Evolutionary conservation across 805 yeast species (phyloP), one percentile per base, ranked within the genome.

Genomic region (Cyberlindnera veronae): DNA sequence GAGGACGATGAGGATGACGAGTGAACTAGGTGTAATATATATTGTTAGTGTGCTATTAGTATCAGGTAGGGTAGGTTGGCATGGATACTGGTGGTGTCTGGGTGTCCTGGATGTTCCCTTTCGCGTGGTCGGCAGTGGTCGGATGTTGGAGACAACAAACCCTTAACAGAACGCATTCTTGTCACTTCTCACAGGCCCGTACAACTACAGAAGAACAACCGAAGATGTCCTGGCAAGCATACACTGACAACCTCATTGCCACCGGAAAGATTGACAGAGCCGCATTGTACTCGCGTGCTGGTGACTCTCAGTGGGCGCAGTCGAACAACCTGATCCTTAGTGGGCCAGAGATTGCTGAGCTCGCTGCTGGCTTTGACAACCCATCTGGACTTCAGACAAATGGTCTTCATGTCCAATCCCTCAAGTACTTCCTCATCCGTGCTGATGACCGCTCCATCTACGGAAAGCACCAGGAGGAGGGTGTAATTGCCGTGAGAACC

Each of bases 391-490:
- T 93, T 54, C 96, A 87, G 67, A 77, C 93, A 32, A 77, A 74
- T 52, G 99, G 99, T 6, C 74, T 93, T 54, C 95, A 86, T 60
- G 71, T 86, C 42, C 84, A 81, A 59, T 87, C 89, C 39, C 81
- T 79, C 57, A 93, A 93, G 66, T 90, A 90, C 71, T 86, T 91
- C 63, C 69, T 88, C 51, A 74, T 93, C 55, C 81, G 80, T 56
- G 95, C 96, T 12, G 97, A 91, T 59, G 91, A 82, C 36, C 80
- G 97, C 67, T 84, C 95, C 44, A 85, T 93, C 54, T 91, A 93
- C 63, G 98, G 96, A 50, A 91, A 91, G 65, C 79, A 77, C 55
- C 95, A 84, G 36, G 89, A 83, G 46, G 85, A 83, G 55, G 99
- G 99, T 55, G 74, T 91, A 40, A 68, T 93, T 50, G 83, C 87